A percentile compares a stretch with the other conserved stretches of the same genome.
These are phyloP conservation scores for Gossypium davidsonii DNA, from an alignment of 441 rosid species.

Conservation along the genomic window DNA sequence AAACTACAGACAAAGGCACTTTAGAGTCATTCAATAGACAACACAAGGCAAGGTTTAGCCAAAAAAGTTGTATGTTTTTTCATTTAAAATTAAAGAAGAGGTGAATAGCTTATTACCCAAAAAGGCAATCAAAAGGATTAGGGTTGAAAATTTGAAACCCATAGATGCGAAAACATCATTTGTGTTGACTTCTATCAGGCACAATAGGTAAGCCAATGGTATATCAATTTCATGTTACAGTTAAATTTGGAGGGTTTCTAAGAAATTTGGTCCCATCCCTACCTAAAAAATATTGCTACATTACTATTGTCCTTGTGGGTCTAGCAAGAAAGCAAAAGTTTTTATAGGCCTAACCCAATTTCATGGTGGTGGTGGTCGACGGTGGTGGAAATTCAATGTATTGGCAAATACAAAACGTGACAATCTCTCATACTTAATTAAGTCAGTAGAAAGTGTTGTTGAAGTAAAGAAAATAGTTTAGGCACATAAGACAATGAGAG, in stretches of 20 bases:
- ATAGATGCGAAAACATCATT: not conserved
- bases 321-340: not conserved
- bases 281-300: not conserved
- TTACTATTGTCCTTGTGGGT: not conserved
- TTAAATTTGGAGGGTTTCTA: not conserved
- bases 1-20: not conserved
- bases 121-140: not conserved
- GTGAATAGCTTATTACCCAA: not conserved
- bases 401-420: not conserved
- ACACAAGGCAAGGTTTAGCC: not conserved
- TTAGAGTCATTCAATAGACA: not conserved
- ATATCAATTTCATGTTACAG: not conserved
- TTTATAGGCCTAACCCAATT: not conserved
- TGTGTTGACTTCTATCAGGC: not conserved
- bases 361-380: not conserved
- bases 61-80: not conserved
- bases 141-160: not conserved
- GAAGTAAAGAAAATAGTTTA: no score
- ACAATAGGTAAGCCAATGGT: not conserved
- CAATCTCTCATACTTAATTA: no score
- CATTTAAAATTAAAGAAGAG: not conserved
- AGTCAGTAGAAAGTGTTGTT: no score
- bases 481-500: no score
- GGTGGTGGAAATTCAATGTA: not conserved
- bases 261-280: not conserved